These are phyloP conservation scores for Speleostelium caveatum DNA, from an alignment of 78 protist genomes.

Conservation along the genomic window DNA sequence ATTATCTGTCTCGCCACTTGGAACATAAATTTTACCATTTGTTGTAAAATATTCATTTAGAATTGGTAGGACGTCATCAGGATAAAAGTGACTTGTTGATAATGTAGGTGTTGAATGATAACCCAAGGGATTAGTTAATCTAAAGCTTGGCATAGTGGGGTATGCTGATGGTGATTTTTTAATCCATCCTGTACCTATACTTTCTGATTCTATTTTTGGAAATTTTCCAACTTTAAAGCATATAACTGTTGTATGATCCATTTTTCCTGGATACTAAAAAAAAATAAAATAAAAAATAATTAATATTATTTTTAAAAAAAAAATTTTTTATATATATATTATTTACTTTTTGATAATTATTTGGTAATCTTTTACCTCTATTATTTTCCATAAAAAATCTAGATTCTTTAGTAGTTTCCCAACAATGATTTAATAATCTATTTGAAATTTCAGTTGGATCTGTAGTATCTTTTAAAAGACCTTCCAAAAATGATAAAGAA, in stretches of 20 bases:
- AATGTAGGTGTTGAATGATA: background rate
- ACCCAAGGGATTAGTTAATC: background rate
- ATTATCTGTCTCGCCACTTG: no score
- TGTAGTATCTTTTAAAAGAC: background rate
- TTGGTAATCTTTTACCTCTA: slow-evolving; percentile 46
- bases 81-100: background rate
- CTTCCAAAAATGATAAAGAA: slow-evolving; percentile 23
- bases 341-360: no score
- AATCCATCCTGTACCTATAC: background rate
- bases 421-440: slow-evolving; percentile 40
- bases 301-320: no score
- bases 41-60: no score
- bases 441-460: slow-evolving; percentile 59
- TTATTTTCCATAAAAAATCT: slow-evolving; percentile 54
- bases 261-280: slow-evolving; percentile 79
- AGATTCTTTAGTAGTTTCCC: slow-evolving; percentile 42
- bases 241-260: slow-evolving; percentile 83
- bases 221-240: slow-evolving; percentile 75
- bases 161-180: background rate
- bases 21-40: no score
- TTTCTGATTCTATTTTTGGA: background rate
- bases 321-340: no score
- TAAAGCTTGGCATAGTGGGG: background rate
- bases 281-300: no score
- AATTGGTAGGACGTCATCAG: no score